phyloP scores from a whole-genome alignment of 805 yeast genomes.

The Cephaloascus fragrans region DNA sequence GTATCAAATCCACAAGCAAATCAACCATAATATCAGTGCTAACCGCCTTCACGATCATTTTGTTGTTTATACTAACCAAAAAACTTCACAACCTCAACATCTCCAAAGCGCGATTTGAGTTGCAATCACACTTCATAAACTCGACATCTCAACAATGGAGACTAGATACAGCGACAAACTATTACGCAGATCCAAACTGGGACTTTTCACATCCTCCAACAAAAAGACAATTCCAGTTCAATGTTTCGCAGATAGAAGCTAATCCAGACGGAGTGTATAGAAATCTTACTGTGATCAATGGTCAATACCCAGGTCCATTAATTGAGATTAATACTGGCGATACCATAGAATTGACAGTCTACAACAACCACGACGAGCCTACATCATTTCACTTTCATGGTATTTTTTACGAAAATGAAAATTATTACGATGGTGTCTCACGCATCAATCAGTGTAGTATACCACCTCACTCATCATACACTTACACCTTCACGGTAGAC shows the following conservation, averaged over 20 bases:
- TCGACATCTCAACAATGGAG: neutral
- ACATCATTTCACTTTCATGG: constrained; percentile 13
- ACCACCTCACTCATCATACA: constrained; percentile 6
- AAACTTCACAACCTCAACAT: neutral
- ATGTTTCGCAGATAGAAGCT: neutral
- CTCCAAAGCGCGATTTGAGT: neutral
- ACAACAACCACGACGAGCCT: constrained; percentile 7
- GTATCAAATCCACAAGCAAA: too few relatives aligned
- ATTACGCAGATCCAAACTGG: neutral
- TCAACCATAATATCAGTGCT: too few relatives aligned
- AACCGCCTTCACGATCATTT: too few relatives aligned
- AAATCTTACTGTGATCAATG: constrained; percentile 34
- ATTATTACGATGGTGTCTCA: constrained; percentile 12
- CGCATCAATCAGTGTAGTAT: constrained; percentile 10
- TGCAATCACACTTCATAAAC: neutral
- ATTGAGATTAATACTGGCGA: constrained; percentile 11
- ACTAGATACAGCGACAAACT: neutral
- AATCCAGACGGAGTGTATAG: constrained; percentile 9
- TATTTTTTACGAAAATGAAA: constrained; percentile 8
- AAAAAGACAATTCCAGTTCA: neutral
- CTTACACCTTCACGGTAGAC: constrained; percentile 8
- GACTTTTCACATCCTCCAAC: neutral
- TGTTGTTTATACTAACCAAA: too few relatives aligned
- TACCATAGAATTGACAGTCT: constrained; percentile 8
- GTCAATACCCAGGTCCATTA: constrained; percentile 16